A percentile compares a stretch with the other conserved stretches of the same genome.
Conservation (phyloP, 805 yeast species). For the Wickerhamiella azyma region DNA sequence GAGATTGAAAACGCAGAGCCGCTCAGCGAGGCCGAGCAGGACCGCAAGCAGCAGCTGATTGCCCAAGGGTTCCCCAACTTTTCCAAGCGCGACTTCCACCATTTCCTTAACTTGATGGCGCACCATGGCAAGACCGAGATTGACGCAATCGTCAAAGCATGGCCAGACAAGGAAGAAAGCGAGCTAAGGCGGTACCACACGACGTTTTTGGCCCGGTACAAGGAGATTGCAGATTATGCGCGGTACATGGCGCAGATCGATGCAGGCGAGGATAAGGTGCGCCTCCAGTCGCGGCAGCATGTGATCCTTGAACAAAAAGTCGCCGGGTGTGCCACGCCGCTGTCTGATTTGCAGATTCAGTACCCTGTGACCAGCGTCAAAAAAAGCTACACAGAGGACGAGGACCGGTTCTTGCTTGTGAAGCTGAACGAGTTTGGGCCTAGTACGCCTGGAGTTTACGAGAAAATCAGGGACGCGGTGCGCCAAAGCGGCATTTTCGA, state of each 20-base stretch:
- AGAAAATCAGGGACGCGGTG: slow-evolving; percentile 57
- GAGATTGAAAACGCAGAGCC: slow-evolving; percentile 59
- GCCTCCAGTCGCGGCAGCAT: slow-evolving; percentile 52
- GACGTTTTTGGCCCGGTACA: slow-evolving; percentile 65
- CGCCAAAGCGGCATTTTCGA: slow-evolving; percentile 60
- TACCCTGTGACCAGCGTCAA: slow-evolving; percentile 62
- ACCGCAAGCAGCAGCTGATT: slow-evolving; percentile 43
- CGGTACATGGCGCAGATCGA: slow-evolving; percentile 69
- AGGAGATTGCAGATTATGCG: slow-evolving; percentile 82
- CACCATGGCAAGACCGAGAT: slow-evolving; percentile 70
- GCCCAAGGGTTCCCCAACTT: slow-evolving; percentile 62
- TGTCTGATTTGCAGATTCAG: slow-evolving; percentile 55
- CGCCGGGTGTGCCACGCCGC: slow-evolving; percentile 53
- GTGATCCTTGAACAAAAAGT: slow-evolving; percentile 68
- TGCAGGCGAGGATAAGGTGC: slow-evolving; percentile 69
- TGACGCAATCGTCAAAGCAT: slow-evolving; percentile 52
- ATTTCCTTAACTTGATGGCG: slow-evolving; percentile 56
- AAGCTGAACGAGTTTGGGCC: slow-evolving; percentile 68
- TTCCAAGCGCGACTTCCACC: slow-evolving; percentile 78
- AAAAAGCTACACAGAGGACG: slow-evolving; percentile 68
- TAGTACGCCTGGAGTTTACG: slow-evolving; percentile 64
- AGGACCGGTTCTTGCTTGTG: slow-evolving; percentile 72
- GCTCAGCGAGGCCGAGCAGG: slow-evolving; percentile 65
- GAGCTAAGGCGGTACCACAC: slow-evolving; percentile 67
- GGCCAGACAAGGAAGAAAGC: slow-evolving; percentile 46